phyloP scores from a whole-genome alignment of 495 filamentous ascomycete species.

The Bombardia bombarda region DNA sequence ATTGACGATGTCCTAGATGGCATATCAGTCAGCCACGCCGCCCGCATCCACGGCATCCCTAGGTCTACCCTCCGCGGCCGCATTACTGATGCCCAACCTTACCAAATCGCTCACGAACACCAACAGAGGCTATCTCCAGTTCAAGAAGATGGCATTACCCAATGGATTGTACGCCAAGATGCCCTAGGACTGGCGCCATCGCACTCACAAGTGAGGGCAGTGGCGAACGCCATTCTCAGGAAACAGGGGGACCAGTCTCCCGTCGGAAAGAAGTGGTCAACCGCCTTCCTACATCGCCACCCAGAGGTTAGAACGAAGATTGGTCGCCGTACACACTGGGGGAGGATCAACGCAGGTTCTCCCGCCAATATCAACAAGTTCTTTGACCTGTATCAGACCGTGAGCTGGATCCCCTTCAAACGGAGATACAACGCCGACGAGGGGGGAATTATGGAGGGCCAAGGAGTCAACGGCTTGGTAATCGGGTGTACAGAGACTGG shows the following conservation, averaged over 20 bases:
- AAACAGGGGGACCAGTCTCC: not conserved
- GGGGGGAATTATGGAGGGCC: slow-evolving; percentile 4
- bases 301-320: not conserved
- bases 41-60: not conserved
- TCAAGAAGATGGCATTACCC: not conserved
- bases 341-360: not conserved
- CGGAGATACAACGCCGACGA: slow-evolving; percentile 5
- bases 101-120: not conserved
- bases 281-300: not conserved
- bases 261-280: not conserved
- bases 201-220: not conserved
- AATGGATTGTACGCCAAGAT: not conserved
- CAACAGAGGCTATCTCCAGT: not conserved
- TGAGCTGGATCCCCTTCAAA: slow-evolving; percentile 1
- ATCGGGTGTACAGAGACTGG: not conserved
- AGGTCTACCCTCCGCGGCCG: not conserved
- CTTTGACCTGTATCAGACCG: slow-evolving; percentile 2
- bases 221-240: not conserved
- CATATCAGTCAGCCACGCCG: not conserved
- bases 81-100: not conserved
- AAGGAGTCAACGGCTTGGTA: slow-evolving; percentile 3
- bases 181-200: not conserved
- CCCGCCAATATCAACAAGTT: slow-evolving; percentile 1
- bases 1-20: not conserved
- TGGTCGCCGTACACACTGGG: not conserved